Evolutionary conservation across 176 grass and related monocot species (phyloP).

Genomic region (Rhynchospora breviuscula): DNA sequence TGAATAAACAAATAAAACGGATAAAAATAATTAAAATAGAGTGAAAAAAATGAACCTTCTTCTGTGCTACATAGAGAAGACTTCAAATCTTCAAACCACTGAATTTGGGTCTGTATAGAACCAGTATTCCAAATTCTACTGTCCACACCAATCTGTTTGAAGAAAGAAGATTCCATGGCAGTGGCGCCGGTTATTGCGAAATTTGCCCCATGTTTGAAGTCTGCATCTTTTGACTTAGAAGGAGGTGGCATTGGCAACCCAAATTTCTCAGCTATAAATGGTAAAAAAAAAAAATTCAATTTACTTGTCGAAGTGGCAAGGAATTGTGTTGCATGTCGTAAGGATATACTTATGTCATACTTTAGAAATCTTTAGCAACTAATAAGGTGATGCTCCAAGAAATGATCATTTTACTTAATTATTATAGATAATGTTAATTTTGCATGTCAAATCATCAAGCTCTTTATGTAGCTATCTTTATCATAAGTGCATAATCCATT

Average conservation of each 20-base stretch:
- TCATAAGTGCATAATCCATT: background rate
- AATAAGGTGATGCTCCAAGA: background rate
- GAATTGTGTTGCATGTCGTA: background rate
- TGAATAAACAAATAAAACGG: background rate
- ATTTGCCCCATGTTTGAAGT: constrained; percentile 74
- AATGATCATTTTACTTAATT: background rate
- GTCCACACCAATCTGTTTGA: constrained; percentile 57
- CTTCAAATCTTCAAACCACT: constrained; percentile 78
- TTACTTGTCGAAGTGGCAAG: background rate
- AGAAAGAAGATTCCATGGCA: constrained; percentile 64
- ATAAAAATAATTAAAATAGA: background rate
- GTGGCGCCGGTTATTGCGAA: constrained; percentile 71
- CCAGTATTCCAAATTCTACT: constrained; percentile 75
- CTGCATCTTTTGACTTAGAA: constrained; percentile 40
- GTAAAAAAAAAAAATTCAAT: background rate
- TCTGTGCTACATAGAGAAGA: constrained; percentile 74
- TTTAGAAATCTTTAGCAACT: background rate
- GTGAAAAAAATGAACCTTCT: constrained; percentile 25
- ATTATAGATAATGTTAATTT: background rate
- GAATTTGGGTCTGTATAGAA: constrained; percentile 73
- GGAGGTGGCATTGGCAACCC: constrained; percentile 71
- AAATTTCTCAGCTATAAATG: constrained; percentile 55
- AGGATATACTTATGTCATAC: background rate
- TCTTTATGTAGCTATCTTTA: background rate
- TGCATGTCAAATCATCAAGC: constrained; percentile 11